Evolutionary conservation across 1,284 basidiomycete genomes (phyloP).

Genomic region (Ceratobasidium sp.): DNA sequence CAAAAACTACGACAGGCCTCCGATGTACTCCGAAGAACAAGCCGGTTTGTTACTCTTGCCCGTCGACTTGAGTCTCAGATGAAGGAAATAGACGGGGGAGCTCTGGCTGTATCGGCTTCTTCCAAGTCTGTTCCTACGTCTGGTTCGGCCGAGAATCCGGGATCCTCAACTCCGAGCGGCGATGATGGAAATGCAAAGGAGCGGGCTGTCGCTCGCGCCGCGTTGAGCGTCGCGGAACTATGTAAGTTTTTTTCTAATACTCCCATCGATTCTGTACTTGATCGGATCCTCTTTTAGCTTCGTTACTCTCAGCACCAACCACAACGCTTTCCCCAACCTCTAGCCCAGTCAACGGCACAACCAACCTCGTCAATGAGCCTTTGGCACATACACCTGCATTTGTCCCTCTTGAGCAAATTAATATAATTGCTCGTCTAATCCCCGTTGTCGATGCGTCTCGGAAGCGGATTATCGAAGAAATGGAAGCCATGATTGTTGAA

Average conservation of each 20-base stretch:
- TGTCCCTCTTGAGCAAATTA: slow-evolving; percentile 76
- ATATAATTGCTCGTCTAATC: slow-evolving; percentile 76
- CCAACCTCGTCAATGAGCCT: not conserved
- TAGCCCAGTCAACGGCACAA: slow-evolving; percentile 4
- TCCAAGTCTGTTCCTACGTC: slow-evolving; percentile 12
- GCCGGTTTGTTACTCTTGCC: slow-evolving; percentile 85
- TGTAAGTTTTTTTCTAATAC: slow-evolving; percentile 62
- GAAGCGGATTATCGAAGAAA: slow-evolving; percentile 78
- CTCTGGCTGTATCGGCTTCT: not conserved
- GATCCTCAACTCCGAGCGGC: not conserved
- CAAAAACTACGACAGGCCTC: slow-evolving; percentile 83
- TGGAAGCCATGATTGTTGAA: slow-evolving; percentile 87
- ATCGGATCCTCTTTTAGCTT: slow-evolving; percentile 41
- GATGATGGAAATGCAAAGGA: slow-evolving; percentile 61
- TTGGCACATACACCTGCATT: slow-evolving; percentile 49
- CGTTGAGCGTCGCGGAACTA: slow-evolving; percentile 89
- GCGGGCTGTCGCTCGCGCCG: slow-evolving; percentile 88
- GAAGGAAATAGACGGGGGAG: slow-evolving; percentile 67
- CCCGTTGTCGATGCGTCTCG: slow-evolving; percentile 79
- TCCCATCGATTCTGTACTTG: not conserved
- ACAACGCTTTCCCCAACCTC: slow-evolving; percentile 45
- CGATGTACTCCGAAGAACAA: slow-evolving; percentile 83
- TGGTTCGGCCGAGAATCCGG: not conserved
- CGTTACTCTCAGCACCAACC: slow-evolving; percentile 36
- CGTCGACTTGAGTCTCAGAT: slow-evolving; percentile 86